Base-by-base conservation (phyloP, 768 basidiomycete genomes). In the Suillus tomentosus region DNA sequence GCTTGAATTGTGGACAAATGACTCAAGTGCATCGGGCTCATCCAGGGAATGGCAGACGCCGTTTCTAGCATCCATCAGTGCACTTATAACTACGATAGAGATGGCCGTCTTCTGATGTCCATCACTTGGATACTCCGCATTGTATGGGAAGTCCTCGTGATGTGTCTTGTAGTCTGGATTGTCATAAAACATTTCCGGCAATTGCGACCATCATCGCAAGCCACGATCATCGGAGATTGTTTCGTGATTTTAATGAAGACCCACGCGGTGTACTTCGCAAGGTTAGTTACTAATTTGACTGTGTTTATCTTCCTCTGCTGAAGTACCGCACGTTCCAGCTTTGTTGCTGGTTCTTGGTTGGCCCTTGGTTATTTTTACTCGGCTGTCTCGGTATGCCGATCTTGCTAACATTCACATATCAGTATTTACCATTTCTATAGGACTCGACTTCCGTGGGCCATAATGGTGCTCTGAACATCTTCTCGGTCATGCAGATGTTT, bases 41-140 rank as follows among this genome's bases (percentile, higher is more conserved):
- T 34, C 19, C 3, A 11, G 13, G 6, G 11, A 54, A n/a, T n/a
- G 1, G 5, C 19, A 36, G 53, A 36, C 1, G 36, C 19, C 11
- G 11, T 54, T 36, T 36, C 53, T n/a, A 31, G 11, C 19, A 54
- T 36, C 11, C 7, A 54, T n/a, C 31, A 54, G 36, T 54, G 53
- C 31, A 36, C 53, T 54, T 54, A 54, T 54, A 10, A 14, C 19
- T 37, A 54, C 19, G 19, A 34, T 34, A 11, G 36, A 54, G 19
- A 54, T 1, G 11, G 19, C 11, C 53, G 34, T 17, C 19, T 36
- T 36, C 53, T 54, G 53, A 54, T 54, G 53, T 11, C 53, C 2
- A n/a, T 37, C 11, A 14, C 34, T 11, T 54, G 53, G 53, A 54
- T 54, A 54, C 53, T 54, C 19, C 53, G 53, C 31, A n/a, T 54